phyloP scores from a whole-genome alignment of 345 rosid species.

The Bruguiera sexangula region DNA sequence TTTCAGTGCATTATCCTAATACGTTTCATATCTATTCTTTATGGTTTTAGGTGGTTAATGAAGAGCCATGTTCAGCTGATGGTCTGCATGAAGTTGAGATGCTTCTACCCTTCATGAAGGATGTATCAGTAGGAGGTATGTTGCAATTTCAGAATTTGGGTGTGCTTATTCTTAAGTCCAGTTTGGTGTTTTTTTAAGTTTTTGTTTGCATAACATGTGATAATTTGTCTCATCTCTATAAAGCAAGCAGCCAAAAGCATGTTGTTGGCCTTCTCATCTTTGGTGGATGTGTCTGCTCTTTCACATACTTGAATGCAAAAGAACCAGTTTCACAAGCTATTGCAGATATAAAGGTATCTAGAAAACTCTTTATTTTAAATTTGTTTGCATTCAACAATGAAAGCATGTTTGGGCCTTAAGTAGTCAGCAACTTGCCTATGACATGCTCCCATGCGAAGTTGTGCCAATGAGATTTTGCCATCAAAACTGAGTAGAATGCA shows the following conservation, averaged over 20 bases:
- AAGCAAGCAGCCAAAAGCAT: slow-evolving; percentile 61
- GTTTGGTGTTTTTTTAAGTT: background rate
- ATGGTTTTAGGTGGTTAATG: slow-evolving; percentile 49
- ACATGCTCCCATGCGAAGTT: too few relatives aligned
- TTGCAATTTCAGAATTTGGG: slow-evolving; percentile 14
- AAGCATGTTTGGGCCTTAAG: background rate
- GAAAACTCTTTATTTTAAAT: background rate
- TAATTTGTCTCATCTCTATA: slow-evolving; percentile 24
- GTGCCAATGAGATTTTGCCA: too few relatives aligned
- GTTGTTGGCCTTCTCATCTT: slow-evolving; percentile 58
- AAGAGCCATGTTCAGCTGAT: slow-evolving; percentile 51
- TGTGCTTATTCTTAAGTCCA: slow-evolving; percentile 8
- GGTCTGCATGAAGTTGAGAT: slow-evolving; percentile 71
- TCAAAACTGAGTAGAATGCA: too few relatives aligned
- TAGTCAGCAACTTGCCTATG: too few relatives aligned
- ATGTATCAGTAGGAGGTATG: slow-evolving; percentile 50
- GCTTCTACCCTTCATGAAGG: slow-evolving; percentile 69
- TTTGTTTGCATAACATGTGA: slow-evolving; percentile 22
- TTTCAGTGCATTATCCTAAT: background rate
- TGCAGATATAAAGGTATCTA: slow-evolving; percentile 71
- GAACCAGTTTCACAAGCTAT: slow-evolving; percentile 81
- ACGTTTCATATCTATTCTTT: slow-evolving; percentile 5
- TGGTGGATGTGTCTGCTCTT: slow-evolving; percentile 64
- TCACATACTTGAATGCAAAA: slow-evolving; percentile 61
- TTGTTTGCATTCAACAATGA: slow-evolving; percentile 4